Evolutionary conservation across 257 asterid genomes (phyloP), one percentile per base, ranked within the genome.

Genomic region (Nicotiana noctiflora): DNA sequence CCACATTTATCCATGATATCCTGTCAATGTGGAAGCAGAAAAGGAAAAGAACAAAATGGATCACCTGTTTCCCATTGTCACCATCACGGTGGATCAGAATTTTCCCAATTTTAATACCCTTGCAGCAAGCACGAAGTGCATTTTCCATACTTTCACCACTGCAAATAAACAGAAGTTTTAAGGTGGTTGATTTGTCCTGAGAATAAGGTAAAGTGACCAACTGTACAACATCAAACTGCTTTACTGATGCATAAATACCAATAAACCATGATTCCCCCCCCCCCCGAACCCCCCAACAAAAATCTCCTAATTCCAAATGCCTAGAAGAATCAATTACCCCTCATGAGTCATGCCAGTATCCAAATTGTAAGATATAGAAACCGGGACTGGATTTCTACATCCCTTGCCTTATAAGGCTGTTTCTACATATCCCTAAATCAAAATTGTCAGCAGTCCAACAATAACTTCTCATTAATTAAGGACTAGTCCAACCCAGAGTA

Each of bases 81-180:
- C 99, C 99, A 76, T 90, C 98, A 37, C 99, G 96, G 83, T 94
- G 98, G 82, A 96, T 96, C 86, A 94, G 87, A 67, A 96, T 94
- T 88, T 96, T 96, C 82, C 99, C 99, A 61, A 96, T 96, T 88
- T 96, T 96, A 75, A 96, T 94, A 83, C 99, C 98, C 88, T 96
- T 96, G 90, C 99, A 96, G 85, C 99, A 96, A 84, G 99, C 99
- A 51, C 99, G 97, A 76, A 96, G 81, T 66, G 99, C 99, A 60
- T 96, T 96, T 88, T 96, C 99, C 99, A 96, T 96, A 87, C 99
- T 94, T 86, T 96, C 99, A 75, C 99, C 99, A 87, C 99, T 96
- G 89, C 25, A 81, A 37, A 77, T 61, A 80, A 63, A 84, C 82
- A 79, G 13, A 80, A 77, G 80, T 59, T 37, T 40, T 49, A 55